Base-by-base conservation (phyloP, 1,139 yeast species). In the Meyerozyma smithsonii region DNA sequence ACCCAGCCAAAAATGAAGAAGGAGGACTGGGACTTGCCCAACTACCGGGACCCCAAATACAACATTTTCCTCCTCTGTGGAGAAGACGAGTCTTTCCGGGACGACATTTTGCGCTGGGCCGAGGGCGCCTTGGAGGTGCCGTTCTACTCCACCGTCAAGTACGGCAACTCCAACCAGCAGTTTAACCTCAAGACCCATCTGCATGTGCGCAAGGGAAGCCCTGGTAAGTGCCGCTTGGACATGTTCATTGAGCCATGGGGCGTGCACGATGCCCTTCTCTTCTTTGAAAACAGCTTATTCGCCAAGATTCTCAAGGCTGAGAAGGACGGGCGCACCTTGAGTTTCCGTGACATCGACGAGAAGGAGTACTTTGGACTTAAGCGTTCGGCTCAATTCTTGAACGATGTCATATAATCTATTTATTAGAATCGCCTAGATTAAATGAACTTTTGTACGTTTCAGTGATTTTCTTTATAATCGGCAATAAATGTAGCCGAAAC, bases 71-170 rank as follows among this genome's bases (percentile, higher is more conserved):
- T 70, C 17, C 43, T 70, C 18, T 42, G 49, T 15, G 77, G 77
- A 15, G 76, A 71, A 52, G 74, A 70, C 42, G 77, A 71, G 49
- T 52, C 56, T 16, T 66, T 71, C 45, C 55, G 74, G 43, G 75
- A 70, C 46, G 74, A 69, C 47, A 51, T 69, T 15, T 51, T 65
- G 39, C 56, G 57, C 35, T 71, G 71, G 69, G 52, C 59, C 10
- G 56, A 59, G 35, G 55, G 59, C 39, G 68, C 72, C 1, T 52
- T 66, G 39, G 57, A 50, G 17, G 58, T 57, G 6, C 64, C 65
- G 1, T 51, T 56, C 30, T 44, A 43, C 41, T 45, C 47, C 3
- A 46, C 47, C 30, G 39, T 51, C 30, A 54, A 50, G 37, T 55
- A 54, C 36, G 63, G 65, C 5, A 48, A 55, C 38, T 64, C 71